Percentiles rank a stretch among this genome's conserved stretches.
Evolutionary conservation across 768 basidiomycete species (phyloP).

Genomic region (Leccinum olivaceopallidum): DNA sequence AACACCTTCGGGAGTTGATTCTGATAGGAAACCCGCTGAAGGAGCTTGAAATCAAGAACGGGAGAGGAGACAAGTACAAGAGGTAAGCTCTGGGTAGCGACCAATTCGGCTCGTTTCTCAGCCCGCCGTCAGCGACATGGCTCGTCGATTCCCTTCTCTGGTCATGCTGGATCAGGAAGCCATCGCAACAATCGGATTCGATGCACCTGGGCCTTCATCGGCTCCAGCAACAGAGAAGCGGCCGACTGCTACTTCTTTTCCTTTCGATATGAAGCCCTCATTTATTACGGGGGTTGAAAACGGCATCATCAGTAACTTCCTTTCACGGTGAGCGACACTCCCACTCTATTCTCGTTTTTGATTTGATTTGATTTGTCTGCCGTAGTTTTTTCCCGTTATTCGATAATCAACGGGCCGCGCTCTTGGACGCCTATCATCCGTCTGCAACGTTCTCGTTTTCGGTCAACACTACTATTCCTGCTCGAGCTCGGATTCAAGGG

Average conservation of each 20-base stretch:
- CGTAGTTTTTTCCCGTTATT: conserved; percentile 81
- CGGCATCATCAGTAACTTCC: conserved; percentile 70
- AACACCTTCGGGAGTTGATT: conserved; percentile 69
- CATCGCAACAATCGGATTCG: conserved; percentile 76
- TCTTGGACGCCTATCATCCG: conserved; percentile 77
- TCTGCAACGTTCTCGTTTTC: conserved; percentile 91
- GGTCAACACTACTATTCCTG: conserved; percentile 79
- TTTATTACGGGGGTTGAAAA: conserved; percentile 76
- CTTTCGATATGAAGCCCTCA: conserved; percentile 69
- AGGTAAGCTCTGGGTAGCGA: conserved; percentile 45
- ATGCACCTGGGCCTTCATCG: conserved; percentile 59
- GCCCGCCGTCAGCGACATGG: conserved; percentile 60
- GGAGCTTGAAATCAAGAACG: conserved; percentile 55
- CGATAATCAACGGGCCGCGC: conserved; percentile 69
- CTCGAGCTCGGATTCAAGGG: conserved; percentile 73
- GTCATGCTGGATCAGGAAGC: conserved; percentile 84
- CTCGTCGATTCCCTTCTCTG: conserved; percentile 77
- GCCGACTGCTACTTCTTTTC: conserved; percentile 72
- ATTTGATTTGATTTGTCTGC: conserved; percentile 8
- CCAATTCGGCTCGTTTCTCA: conserved; percentile 1
- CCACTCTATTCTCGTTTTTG: not conserved
- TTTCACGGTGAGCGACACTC: conserved; percentile 58
- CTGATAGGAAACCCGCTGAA: conserved; percentile 76
- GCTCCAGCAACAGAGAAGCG: conserved; percentile 37
- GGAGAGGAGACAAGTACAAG: conserved; percentile 63